These are phyloP conservation scores for Serendipita sp. DNA, from an alignment of 768 basidiomycete genomes.

Conservation along the genomic window DNA sequence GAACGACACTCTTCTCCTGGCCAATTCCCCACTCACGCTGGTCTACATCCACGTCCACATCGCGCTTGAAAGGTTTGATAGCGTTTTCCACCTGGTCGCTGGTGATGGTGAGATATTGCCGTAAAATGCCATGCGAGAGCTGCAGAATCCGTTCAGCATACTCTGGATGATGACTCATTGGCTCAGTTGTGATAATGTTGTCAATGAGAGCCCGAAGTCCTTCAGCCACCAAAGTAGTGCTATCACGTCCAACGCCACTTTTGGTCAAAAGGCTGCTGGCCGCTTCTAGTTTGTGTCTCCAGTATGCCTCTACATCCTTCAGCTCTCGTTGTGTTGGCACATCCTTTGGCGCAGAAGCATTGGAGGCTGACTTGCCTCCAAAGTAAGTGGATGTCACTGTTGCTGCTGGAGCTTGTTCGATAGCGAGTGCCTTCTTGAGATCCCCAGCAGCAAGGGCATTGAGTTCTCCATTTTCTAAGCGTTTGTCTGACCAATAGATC, in stretches of 20 bases:
- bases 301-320: constrained; percentile 68
- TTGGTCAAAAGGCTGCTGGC: constrained; percentile 88
- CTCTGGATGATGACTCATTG: constrained; percentile 78
- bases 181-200: constrained; percentile 73
- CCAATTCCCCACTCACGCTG: constrained; percentile 84
- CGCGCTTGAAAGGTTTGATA: constrained; percentile 98
- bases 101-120: constrained; percentile 86
- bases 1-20: constrained; percentile 49
- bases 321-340: background rate
- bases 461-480: constrained; percentile 47
- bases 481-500: constrained; percentile 91
- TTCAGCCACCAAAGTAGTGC: constrained; percentile 87
- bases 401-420: background rate
- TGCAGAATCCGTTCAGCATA: constrained; percentile 80
- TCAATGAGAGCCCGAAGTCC: constrained; percentile 81
- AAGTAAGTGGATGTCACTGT: constrained; percentile 10
- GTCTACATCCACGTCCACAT: constrained; percentile 68
- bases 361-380: constrained; percentile 24
- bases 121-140: constrained; percentile 82
- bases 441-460: constrained; percentile 50
- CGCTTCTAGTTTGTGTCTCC: constrained; percentile 93
- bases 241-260: constrained; percentile 86
- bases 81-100: constrained; percentile 98
- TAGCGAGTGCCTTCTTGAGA: constrained; percentile 31
- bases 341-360: background rate